Conservation (phyloP, 1,284 basidiomycete species). For the Microbotryomycetes sp. region DNA sequence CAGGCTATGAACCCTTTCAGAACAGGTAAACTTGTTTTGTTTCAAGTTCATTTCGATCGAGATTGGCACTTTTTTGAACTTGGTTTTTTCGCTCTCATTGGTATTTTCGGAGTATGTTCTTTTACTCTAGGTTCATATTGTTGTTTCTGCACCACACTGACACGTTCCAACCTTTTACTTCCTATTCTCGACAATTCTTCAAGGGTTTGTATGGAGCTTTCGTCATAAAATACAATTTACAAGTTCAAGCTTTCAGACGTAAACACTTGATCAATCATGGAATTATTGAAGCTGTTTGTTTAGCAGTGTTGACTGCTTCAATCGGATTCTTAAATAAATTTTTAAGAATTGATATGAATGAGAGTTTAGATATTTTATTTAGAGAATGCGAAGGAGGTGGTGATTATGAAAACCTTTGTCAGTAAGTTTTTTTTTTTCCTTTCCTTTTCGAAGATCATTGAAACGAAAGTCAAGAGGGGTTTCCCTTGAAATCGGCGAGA, state of each 20-base stretch:
- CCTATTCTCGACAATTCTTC: neutral
- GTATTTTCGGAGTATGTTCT: constrained; percentile 78
- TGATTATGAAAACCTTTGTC: constrained; percentile 86
- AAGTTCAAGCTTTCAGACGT: constrained; percentile 86
- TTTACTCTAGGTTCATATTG: too few species aligned
- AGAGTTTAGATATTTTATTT: constrained; percentile 93
- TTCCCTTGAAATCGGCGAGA: too few species aligned
- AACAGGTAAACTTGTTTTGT: constrained; percentile 94
- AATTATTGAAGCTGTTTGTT: constrained; percentile 77
- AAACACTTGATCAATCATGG: constrained; percentile 79
- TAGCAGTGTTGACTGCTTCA: constrained; percentile 82
- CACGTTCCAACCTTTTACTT: neutral
- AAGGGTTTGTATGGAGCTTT: constrained; percentile 96
- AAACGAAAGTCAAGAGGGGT: neutral
- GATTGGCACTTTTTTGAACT: constrained; percentile 99
- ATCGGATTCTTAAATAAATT: constrained; percentile 94
- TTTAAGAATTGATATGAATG: constrained; percentile 95
- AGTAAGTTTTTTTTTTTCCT: constrained; percentile 54
- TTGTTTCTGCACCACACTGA: neutral
- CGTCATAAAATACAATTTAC: constrained; percentile 93
- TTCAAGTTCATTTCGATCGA: constrained; percentile 94
- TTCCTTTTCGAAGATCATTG: neutral
- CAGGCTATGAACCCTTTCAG: constrained; percentile 97
- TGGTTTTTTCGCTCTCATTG: constrained; percentile 76
- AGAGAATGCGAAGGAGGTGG: constrained; percentile 92